Base-by-base conservation (phyloP, 805 yeast genomes). In the Candida suzukii region DNA sequence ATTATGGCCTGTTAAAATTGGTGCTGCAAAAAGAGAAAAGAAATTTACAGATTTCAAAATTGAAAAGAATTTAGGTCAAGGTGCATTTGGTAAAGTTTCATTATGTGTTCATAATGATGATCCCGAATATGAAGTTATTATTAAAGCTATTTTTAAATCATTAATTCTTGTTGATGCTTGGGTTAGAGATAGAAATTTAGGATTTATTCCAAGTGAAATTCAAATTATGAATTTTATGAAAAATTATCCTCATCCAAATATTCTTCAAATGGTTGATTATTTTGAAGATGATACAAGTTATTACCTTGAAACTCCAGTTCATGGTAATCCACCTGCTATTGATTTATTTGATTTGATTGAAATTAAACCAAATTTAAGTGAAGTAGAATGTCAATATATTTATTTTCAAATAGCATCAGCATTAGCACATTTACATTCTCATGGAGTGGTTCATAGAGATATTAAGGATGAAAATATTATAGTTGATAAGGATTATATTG, bases 191-290 rank as follows among this genome's bases (percentile, higher is more conserved):
- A 75, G 96, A 21, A 75, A 74, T 45, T 66, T 93, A 33, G 99
- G 99, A 6, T 90, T 96, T 0, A 83, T 93, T 29, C 98, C 98
- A 2, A 80, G 91, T n/a, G 99, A 93, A 60, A 93, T 93, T 49
- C 95, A 88, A 58, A 80, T 93, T 36, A 81, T 93, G 87, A 81
- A 91, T 25, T 79, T 80, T n/a, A 64, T 91, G 44, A 82, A 80
- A 53, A 64, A 68, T 35, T 74, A 75, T 43, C 95, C 93, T 1
- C 97, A 91, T 60, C 93, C 91, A 4, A 88, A 88, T 60, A 85
- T 90, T 35, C 78, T 88, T 74, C 70, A 83, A 47, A 73, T 93
- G 42, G 69, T 90, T 38, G 98, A 93, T 61, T 93, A 85, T 55
- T 93, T 91, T 53, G 99, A 93, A 58, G 98, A 93, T 62, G 83